Conservation (phyloP, 257 asterid species). For the Leptodermis oblonga region DNA sequence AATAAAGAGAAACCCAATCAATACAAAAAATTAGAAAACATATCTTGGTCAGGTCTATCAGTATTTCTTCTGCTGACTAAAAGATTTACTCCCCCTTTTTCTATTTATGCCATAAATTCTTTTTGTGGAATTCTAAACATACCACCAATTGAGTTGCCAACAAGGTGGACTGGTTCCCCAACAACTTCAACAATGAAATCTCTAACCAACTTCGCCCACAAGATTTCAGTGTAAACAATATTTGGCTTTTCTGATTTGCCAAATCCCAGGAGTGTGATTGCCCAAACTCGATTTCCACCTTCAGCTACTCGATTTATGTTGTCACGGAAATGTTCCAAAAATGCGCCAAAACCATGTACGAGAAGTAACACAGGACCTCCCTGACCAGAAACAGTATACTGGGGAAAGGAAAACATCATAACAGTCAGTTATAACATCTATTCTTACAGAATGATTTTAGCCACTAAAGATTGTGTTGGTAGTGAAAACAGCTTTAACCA, state of each 20-base stretch:
- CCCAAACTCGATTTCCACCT: conserved; percentile 81
- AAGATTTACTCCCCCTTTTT: conserved; percentile 11
- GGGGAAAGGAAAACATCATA: conserved; percentile 28
- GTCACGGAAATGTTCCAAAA: conserved; percentile 83
- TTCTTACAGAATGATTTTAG: not conserved
- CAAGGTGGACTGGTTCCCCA: conserved; percentile 79
- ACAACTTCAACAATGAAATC: conserved; percentile 83
- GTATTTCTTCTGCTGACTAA: no score
- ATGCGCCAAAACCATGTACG: conserved; percentile 97
- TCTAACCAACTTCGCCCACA: conserved; percentile 79
- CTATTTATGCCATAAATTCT: not conserved
- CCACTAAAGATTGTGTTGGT: not conserved
- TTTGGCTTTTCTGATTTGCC: conserved; percentile 96
- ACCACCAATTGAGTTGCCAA: conserved; percentile 98
- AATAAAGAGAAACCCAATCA: conserved; percentile 14
- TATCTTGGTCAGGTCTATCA: no score
- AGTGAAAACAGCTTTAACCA: conserved; percentile 8
- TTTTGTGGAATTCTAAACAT: conserved; percentile 24
- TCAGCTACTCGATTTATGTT: conserved; percentile 64
- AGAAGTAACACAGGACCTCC: conserved; percentile 84
- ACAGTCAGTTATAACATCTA: not conserved
- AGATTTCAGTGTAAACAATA: conserved; percentile 66
- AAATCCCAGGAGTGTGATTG: conserved; percentile 80
- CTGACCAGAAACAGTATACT: conserved; percentile 74
- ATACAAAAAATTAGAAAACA: not conserved